phyloP scores from a whole-genome alignment of 768 basidiomycete species.

The Dacryopinax primogenitus region DNA sequence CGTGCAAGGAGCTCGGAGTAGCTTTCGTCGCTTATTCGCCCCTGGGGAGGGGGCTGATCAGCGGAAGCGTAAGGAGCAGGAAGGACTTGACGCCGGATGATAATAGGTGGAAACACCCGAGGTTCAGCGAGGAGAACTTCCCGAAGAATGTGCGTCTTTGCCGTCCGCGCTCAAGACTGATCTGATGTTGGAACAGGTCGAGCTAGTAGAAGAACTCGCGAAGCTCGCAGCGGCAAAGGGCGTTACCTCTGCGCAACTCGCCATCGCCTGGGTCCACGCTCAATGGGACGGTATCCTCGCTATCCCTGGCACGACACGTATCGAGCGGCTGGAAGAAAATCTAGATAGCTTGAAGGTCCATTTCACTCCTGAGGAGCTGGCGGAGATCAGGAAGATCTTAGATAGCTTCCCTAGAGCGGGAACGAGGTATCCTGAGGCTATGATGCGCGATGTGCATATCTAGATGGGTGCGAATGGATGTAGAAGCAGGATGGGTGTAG shows the following conservation, averaged over 20 bases:
- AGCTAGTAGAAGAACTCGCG: constrained; percentile 16
- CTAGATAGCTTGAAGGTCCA: constrained; percentile 32
- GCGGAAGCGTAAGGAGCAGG: neutral
- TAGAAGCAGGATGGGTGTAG: neutral
- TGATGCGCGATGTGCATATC: neutral
- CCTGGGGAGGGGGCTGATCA: constrained; percentile 9
- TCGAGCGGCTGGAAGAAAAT: constrained; percentile 36
- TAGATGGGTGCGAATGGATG: neutral
- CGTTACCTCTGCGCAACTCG: constrained; percentile 29
- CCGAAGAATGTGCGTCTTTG: constrained; percentile 10
- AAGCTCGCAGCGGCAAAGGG: constrained; percentile 28
- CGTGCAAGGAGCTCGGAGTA: constrained; percentile 18
- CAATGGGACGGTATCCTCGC: constrained; percentile 22
- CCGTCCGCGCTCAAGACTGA: neutral
- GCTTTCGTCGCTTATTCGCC: constrained; percentile 15
- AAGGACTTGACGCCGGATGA: constrained; percentile 10
- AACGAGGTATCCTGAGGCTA: constrained; percentile 5
- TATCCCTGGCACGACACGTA: constrained; percentile 25
- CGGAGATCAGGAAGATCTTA: constrained; percentile 32
- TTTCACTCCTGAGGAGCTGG: constrained; percentile 32
- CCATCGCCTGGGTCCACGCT: constrained; percentile 29
- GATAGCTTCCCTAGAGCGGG: constrained; percentile 13
- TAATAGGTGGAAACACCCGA: constrained; percentile 10
- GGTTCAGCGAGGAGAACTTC: constrained; percentile 14
- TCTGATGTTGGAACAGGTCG: constrained; percentile 17